Conservation (phyloP, 192 early-diverging fungal genomes). For the Chytriomyces hyalinus region DNA sequence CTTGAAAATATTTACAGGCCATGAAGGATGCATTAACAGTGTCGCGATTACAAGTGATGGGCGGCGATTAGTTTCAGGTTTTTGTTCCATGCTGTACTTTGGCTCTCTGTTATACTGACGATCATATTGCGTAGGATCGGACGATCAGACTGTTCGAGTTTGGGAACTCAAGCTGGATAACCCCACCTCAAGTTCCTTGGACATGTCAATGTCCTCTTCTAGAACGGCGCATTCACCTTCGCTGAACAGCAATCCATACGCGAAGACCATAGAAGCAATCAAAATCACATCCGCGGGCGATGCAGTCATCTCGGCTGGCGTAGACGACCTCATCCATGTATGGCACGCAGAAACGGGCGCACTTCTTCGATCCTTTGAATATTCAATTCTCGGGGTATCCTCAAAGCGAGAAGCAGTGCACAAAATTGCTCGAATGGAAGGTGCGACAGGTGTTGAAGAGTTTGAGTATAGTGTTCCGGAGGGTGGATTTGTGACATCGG, state of each 20-base stretch:
- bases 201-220: neutral
- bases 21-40: slow-evolving; percentile 25
- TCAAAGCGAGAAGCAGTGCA: slow-evolving; percentile 9
- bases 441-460: neutral
- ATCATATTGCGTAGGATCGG: slow-evolving; percentile 1
- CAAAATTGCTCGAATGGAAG: neutral
- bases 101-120: neutral
- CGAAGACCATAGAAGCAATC: slow-evolving; percentile 7
- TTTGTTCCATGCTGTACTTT: neutral
- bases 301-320: slow-evolving; percentile 25
- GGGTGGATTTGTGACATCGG: neutral
- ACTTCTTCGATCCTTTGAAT: slow-evolving; percentile 23
- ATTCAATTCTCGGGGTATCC: neutral
- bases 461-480: neutral
- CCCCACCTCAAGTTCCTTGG: slow-evolving; percentile 1
- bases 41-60: slow-evolving; percentile 32
- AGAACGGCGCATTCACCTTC: neutral
- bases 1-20: slow-evolving; percentile 16
- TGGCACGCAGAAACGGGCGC: slow-evolving; percentile 32
- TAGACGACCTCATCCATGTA: slow-evolving; percentile 21
- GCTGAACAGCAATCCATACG: neutral
- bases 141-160: slow-evolving; percentile 32
- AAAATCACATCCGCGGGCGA: slow-evolving; percentile 17
- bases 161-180: slow-evolving; percentile 26
- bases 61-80: slow-evolving; percentile 20